A percentile compares a stretch with the other conserved stretches of the same genome.
Evolutionary conservation across 169 alveolate species (phyloP).

Genomic region (Plasmodium reichenowi): DNA sequence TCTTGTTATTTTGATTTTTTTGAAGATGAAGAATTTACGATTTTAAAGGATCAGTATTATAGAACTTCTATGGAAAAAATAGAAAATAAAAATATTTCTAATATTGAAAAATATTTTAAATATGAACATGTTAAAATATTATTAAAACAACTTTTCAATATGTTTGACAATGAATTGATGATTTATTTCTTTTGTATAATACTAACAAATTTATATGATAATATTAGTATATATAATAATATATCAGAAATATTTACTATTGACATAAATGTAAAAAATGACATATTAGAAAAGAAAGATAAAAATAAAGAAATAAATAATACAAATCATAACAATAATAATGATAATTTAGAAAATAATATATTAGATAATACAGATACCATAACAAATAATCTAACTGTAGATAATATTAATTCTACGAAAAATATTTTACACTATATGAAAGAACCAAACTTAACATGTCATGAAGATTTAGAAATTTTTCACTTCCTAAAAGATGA

Average conservation of each 20-base stretch:
- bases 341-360: slow-evolving; percentile 9
- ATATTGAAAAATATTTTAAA: slow-evolving; percentile 15
- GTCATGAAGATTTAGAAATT: slow-evolving; percentile 48
- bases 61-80: neutral
- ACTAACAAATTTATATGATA: slow-evolving; percentile 25
- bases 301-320: neutral
- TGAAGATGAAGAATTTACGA: slow-evolving; percentile 23
- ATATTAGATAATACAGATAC: neutral
- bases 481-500: slow-evolving; percentile 65
- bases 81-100: neutral
- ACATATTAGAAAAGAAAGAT: neutral
- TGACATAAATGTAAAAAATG: neutral
- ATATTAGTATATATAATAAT: slow-evolving; percentile 9
- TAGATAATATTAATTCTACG: neutral
- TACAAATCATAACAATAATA: neutral
- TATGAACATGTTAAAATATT: slow-evolving; percentile 4
- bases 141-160: slow-evolving; percentile 17
- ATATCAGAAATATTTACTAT: slow-evolving; percentile 43
- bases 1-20: slow-evolving; percentile 5
- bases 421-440: slow-evolving; percentile 35
- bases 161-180: slow-evolving; percentile 45
- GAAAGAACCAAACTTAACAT: slow-evolving; percentile 51
- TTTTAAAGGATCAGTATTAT: slow-evolving; percentile 28
- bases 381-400: neutral
- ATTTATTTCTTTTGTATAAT: slow-evolving; percentile 50